Base-by-base conservation (phyloP, 2,329 filamentous ascomycete genomes). In the Periconia sp. region DNA sequence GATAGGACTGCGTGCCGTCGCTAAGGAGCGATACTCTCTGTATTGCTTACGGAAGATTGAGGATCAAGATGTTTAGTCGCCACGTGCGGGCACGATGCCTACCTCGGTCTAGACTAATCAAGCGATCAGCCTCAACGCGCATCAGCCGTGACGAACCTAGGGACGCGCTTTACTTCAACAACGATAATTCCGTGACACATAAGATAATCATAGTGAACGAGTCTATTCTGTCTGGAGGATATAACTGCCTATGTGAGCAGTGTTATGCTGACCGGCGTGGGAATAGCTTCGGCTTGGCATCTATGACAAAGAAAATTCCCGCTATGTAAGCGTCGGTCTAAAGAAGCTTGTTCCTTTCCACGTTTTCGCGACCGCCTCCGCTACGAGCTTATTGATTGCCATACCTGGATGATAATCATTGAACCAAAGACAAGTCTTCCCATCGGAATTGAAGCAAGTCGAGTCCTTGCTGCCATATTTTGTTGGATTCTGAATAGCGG, bases 391-490 rank as follows among this genome's bases (percentile, higher is more conserved):
- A 18, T 54, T 36, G 17, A 54, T 51, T 5, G 47, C 50, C 36
- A 46, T 17, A 26, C 35, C 35, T 5, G 35, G 22, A 18, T 37
- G 40, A 16, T 26, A 36, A 13, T 40, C 31, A 36, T 38, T 24
- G 7, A 33, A 32, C 21, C 16, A 41, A 78, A 78, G 39, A 43
- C 76, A 78, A 9, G 66, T 74, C 11, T 58, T 64, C 4, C 76
- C 76, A 31, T 78, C 62, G 0, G 40, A 52, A 25, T 75, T 72
- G 18, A 58, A 71, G 54, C 75, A 78, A 1, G 63, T 70, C 1
- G 73, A 71, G 31, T 78, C 63, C 1, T 68, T 70, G 0, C 73
- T 60, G 1, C 75, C 75, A 36, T 76, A 78, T 0, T 57, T 59
- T 0, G 48, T 58, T 0, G 76, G 76, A 34, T 75, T 66, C 4